Percentiles rank a stretch among this genome's conserved stretches.
These are phyloP conservation scores for Picea abies DNA, from an alignment of 83 land plant genomes.

Conservation along the genomic window DNA sequence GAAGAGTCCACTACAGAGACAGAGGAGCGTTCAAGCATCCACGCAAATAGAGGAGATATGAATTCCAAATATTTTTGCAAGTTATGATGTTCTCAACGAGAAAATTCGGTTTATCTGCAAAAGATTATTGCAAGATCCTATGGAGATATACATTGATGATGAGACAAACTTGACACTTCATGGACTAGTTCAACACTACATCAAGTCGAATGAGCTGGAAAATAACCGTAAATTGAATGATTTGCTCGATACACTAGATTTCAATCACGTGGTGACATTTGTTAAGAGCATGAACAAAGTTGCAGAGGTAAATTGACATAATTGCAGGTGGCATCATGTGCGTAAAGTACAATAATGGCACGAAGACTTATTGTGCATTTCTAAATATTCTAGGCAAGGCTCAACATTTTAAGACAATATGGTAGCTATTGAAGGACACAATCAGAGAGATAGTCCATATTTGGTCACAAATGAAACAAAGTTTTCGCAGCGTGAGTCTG, in stretches of 20 bases:
- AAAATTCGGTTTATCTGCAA: too few relatives aligned
- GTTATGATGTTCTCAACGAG: too few relatives aligned
- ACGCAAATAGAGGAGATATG: too few relatives aligned
- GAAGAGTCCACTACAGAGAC: neutral
- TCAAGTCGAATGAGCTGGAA: conserved; percentile 55
- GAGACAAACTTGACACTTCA: conserved; percentile 27
- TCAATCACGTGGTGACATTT: conserved; percentile 61
- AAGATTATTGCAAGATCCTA: conserved; percentile 14
- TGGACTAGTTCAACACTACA: neutral
- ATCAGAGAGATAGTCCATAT: conserved; percentile 7
- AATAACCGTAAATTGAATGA: conserved; percentile 61
- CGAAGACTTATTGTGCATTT: conserved; percentile 37
- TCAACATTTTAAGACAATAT: conserved; percentile 27
- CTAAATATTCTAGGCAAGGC: conserved; percentile 49
- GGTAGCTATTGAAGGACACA: conserved; percentile 42
- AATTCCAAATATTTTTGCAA: too few relatives aligned
- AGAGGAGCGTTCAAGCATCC: too few relatives aligned
- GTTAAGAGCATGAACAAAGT: conserved; percentile 62
- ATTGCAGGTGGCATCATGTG: too few relatives aligned
- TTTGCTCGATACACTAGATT: conserved; percentile 54
- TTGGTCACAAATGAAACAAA: conserved; percentile 34
- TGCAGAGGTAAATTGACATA: conserved; percentile 23
- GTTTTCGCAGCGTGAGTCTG: too few relatives aligned
- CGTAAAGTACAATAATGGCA: conserved; percentile 27
- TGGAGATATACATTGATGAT: conserved; percentile 65